Evolutionary conservation across 768 basidiomycete species (phyloP).

Genomic region (Lactarius sanguifluus): DNA sequence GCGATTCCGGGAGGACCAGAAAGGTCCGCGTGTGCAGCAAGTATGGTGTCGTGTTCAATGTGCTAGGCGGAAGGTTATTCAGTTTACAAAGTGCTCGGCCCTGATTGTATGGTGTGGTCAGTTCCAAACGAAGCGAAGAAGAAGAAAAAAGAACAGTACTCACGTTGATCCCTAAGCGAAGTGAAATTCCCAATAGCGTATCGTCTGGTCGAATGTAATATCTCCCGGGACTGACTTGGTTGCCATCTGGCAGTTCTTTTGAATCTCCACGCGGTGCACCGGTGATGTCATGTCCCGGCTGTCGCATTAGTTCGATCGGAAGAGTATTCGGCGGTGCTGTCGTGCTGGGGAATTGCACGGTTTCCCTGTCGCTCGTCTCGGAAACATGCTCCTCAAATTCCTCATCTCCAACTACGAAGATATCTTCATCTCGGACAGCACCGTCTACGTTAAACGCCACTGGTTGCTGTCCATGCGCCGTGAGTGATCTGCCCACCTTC

Average conservation of each 20-base stretch:
- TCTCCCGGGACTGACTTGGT: not conserved
- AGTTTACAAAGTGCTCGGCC: constrained; percentile 60
- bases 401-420: constrained; percentile 66
- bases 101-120: constrained; percentile 35
- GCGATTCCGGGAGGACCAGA: constrained; percentile 51
- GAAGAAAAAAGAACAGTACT: constrained; percentile 32
- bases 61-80: constrained; percentile 64
- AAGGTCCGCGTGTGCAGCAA: constrained; percentile 66
- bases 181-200: constrained; percentile 26
- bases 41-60: constrained; percentile 69
- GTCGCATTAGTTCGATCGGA: not conserved
- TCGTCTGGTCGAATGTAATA: constrained; percentile 28
- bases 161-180: constrained; percentile 48
- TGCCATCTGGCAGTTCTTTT: not conserved
- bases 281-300: not conserved
- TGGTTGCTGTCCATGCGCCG: constrained; percentile 18
- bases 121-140: not conserved
- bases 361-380: constrained; percentile 8
- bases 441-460: constrained; percentile 47
- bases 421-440: constrained; percentile 58
- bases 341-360: not conserved
- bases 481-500: constrained; percentile 10
- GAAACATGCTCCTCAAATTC: constrained; percentile 42
- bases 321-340: not conserved
- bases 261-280: not conserved